Evolutionary conservation across 257 asterid species (phyloP).

Genomic region (Leonotis leonurus): DNA sequence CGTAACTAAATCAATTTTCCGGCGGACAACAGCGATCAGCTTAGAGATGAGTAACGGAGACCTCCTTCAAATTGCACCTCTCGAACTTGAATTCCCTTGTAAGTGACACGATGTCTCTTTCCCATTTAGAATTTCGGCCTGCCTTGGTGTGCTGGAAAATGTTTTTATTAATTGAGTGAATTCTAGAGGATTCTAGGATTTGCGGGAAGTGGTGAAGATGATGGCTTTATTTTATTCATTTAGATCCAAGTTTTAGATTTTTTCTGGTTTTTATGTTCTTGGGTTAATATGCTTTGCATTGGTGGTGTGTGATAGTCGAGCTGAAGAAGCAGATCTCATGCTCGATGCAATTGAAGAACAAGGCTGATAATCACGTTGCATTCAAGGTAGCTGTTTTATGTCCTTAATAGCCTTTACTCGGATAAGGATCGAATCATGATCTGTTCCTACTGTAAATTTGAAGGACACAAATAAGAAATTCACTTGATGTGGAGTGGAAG

Average conservation of each 20-base stretch:
- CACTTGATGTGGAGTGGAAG: conserved; percentile 3
- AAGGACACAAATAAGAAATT: not conserved
- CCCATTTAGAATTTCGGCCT: not conserved
- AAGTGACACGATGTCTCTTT: not conserved
- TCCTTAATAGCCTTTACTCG: not conserved
- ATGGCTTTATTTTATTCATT: conserved; percentile 6
- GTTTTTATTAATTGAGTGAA: not conserved
- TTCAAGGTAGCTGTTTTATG: conserved; percentile 52
- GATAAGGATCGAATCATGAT: not conserved
- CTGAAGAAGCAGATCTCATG: conserved; percentile 88
- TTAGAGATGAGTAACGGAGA: conserved; percentile 46
- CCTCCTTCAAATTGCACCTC: conserved; percentile 68
- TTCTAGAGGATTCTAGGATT: conserved; percentile 8
- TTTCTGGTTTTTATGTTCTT: conserved; percentile 12
- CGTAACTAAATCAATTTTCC: conserved; percentile 3
- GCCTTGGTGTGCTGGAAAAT: not conserved
- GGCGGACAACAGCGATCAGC: conserved; percentile 31
- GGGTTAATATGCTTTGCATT: conserved; percentile 1
- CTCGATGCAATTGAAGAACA: conserved; percentile 63
- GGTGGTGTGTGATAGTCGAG: conserved; percentile 41
- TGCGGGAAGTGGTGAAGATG: not conserved
- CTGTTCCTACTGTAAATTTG: not conserved
- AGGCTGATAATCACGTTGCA: conserved; percentile 52
- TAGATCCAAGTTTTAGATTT: conserved; percentile 29
- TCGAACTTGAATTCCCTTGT: conserved; percentile 77